Evolutionary conservation across 78 protist species (phyloP), one percentile per base, ranked within the genome.

Genomic region (Dictyostelium purpureum): DNA sequence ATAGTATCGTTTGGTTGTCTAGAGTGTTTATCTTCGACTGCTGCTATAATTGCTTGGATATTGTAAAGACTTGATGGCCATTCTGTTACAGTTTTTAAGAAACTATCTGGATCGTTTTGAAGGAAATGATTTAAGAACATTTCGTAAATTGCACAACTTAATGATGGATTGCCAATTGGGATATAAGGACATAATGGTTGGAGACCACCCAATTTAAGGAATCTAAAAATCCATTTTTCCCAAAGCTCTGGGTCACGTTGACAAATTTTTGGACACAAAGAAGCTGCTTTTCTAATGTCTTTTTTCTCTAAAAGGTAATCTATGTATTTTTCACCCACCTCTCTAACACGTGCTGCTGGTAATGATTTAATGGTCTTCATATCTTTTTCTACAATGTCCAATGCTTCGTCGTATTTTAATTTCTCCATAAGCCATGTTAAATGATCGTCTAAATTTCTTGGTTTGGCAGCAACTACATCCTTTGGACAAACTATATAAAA

Each of bases 361-460:
- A 63, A 5, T 24, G 56, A 47, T 35, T 54, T 52, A 18, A 57
- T 81, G 6, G 67, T 76, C 21, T 63, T 40, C 38, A 33, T 38
- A 51, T 85, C 92, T 54, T 65, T 70, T 51, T 89, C 89, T 0
- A 85, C 95, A 9, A 47, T 94, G 1, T 38, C 93, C 65, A 95
- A 70, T n/a, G 97, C 97, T 31, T 93, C 96, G 31, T 88, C 95
- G 33, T 74, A 96, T 28, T 77, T 65, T 66, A 71, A 47, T n/a
- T 80, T 85, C 21, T 94, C 94, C 89, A 96, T 61, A 61, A 97
- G 71, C 98, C 98, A 97, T 4, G 76, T 33, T 24, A 97, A 31
- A 81, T 91, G 98, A 56, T 97, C 99, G 67, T 96, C 97, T 1
- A 90, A 10, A 75, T 94, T 97, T 21, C 98, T 74, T 38, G 95